Conservation (phyloP, 1,139 yeast genomes). For the Yamadazyma kanchanaburiensis region DNA sequence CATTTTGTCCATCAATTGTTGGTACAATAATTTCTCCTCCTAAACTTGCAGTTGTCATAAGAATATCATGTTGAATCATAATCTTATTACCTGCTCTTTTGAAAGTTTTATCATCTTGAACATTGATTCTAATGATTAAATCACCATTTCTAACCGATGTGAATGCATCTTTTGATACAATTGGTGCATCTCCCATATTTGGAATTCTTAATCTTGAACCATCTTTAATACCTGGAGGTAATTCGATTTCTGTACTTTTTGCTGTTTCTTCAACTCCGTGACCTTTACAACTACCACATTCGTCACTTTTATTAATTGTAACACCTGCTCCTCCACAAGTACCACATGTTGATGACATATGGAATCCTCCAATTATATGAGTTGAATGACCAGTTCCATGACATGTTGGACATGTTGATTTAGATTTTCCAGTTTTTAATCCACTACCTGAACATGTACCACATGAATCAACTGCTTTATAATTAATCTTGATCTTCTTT, state of each 20-base stretch:
- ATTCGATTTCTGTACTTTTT: slow-evolving; percentile 70
- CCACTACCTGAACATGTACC: slow-evolving; percentile 82
- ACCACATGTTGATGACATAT: slow-evolving; percentile 91
- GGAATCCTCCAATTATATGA: slow-evolving; percentile 91
- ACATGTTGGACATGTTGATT: slow-evolving; percentile 80
- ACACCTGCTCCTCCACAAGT: slow-evolving; percentile 91
- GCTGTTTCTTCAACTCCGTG: slow-evolving; percentile 74
- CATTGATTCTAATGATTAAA: slow-evolving; percentile 75
- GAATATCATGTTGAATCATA: slow-evolving; percentile 60
- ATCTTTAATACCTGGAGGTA: slow-evolving; percentile 87
- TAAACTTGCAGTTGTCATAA: slow-evolving; percentile 93
- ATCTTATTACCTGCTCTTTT: slow-evolving; percentile 64
- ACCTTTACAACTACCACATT: slow-evolving; percentile 82
- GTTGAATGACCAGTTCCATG: slow-evolving; percentile 93
- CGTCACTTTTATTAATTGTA: slow-evolving; percentile 60
- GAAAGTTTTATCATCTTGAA: slow-evolving; percentile 70
- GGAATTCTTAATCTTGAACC: slow-evolving; percentile 83
- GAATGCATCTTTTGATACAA: slow-evolving; percentile 60
- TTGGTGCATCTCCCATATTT: slow-evolving; percentile 90
- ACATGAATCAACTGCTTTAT: slow-evolving; percentile 76
- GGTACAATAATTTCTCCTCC: slow-evolving; percentile 92
- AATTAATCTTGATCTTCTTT: slow-evolving; percentile 60
- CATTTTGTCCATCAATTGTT: slow-evolving; percentile 71
- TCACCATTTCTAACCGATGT: slow-evolving; percentile 78
- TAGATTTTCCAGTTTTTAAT: slow-evolving; percentile 69